Evolutionary conservation across 2,329 filamentous ascomycete species (phyloP).

Genomic region (Colletotrichum theobromicola): DNA sequence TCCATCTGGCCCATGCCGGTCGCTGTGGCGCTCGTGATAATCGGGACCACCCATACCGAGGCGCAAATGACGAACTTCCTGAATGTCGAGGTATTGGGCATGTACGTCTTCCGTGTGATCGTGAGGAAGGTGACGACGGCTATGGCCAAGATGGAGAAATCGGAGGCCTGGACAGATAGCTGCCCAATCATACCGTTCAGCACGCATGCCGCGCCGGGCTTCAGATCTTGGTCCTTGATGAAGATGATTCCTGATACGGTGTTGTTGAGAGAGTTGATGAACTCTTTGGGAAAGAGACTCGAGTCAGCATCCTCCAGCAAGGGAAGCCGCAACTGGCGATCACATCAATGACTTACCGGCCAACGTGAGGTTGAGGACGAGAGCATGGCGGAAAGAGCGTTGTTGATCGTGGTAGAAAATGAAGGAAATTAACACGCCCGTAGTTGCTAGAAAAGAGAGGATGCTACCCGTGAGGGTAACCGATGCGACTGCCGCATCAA

Average conservation of each 20-base stretch:
- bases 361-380: conserved; percentile 26
- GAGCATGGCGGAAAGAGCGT: conserved; percentile 27
- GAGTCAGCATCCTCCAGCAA: neutral
- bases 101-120: conserved; percentile 37
- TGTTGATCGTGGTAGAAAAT: conserved; percentile 21
- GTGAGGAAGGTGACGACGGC: conserved; percentile 46
- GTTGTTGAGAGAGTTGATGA: conserved; percentile 47
- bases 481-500: conserved; percentile 17
- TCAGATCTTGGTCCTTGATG: conserved; percentile 29
- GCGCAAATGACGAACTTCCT: conserved; percentile 38
- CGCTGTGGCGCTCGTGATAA: conserved; percentile 38
- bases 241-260: conserved; percentile 43
- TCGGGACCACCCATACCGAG: conserved; percentile 44
- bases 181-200: conserved; percentile 51
- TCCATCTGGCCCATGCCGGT: conserved; percentile 32
- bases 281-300: conserved; percentile 31
- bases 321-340: neutral
- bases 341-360: conserved; percentile 24
- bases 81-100: conserved; percentile 32
- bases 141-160: conserved; percentile 50
- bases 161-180: conserved; percentile 47
- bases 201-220: conserved; percentile 37
- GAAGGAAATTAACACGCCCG: conserved; percentile 14
- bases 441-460: conserved; percentile 15
- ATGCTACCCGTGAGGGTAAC: conserved; percentile 18